These are phyloP conservation scores for Fraxinus albicans DNA, from an alignment of 305 asterid genomes.

Conservation along the genomic window DNA sequence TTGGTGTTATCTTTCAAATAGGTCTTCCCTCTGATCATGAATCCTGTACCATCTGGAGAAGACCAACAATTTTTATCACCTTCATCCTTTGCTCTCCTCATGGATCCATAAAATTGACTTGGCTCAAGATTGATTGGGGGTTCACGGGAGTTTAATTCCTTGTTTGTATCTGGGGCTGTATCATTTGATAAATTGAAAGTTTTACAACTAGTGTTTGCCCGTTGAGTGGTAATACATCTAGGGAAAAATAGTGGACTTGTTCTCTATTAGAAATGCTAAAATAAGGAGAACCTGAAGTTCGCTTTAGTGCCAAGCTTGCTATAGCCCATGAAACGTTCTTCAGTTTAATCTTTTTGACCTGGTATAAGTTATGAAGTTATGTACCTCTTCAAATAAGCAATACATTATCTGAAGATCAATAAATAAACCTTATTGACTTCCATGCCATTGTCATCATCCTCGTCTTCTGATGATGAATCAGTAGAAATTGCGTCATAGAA, in stretches of 20 bases:
- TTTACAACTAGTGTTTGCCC: constrained; percentile 18
- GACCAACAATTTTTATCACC: constrained; percentile 85
- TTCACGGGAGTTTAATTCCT: constrained; percentile 53
- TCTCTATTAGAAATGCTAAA: constrained; percentile 16
- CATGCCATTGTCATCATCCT: constrained; percentile 53
- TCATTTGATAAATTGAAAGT: constrained; percentile 22
- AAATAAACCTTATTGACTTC: constrained; percentile 42
- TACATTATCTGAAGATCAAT: not conserved
- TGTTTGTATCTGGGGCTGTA: constrained; percentile 51
- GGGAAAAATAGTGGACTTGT: constrained; percentile 12
- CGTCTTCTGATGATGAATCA: constrained; percentile 74
- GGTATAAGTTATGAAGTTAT: constrained; percentile 23
- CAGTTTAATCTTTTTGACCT: constrained; percentile 71
- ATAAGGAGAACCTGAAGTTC: constrained; percentile 53
- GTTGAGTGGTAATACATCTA: constrained; percentile 19
- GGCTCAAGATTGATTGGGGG: constrained; percentile 57
- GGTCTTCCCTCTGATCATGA: constrained; percentile 94
- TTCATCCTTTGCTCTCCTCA: constrained; percentile 77
- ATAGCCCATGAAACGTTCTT: constrained; percentile 90
- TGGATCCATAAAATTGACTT: constrained; percentile 65
- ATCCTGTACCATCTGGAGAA: constrained; percentile 86
- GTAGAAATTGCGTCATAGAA: constrained; percentile 83
- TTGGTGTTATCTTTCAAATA: constrained; percentile 84
- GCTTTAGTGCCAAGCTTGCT: constrained; percentile 57
- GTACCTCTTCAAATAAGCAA: constrained; percentile 12